Evolutionary conservation across 495 filamentous ascomycete species (phyloP).

Genomic region (Tuber aestivum): DNA sequence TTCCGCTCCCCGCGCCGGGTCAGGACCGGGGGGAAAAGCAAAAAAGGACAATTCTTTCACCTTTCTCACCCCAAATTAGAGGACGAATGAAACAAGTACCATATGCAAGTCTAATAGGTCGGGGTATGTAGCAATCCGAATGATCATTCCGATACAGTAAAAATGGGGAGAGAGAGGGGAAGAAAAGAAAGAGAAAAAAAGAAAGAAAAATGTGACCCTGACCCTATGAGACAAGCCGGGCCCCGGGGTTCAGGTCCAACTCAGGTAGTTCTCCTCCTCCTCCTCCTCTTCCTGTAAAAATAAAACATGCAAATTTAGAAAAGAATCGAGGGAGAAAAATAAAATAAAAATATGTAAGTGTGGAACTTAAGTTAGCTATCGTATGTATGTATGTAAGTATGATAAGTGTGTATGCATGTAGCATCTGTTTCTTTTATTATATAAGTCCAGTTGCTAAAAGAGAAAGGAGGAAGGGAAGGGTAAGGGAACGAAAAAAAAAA

Average conservation of each 20-base stretch:
- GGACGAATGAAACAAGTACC: neutral
- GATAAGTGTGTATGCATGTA: neutral
- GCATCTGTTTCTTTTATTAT: conserved; percentile 4
- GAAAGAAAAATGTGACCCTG: neutral
- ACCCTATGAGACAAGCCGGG: neutral
- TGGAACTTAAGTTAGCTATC: conserved; percentile 1
- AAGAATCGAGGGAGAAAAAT: neutral
- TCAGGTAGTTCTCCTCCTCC: neutral
- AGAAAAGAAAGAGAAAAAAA: neutral
- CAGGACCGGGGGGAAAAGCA: neutral
- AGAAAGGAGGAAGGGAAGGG: neutral
- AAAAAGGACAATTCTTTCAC: neutral
- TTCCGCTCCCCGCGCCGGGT: neutral
- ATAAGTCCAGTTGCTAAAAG: neutral
- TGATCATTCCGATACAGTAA: neutral
- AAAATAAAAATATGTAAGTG: neutral
- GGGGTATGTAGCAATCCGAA: neutral
- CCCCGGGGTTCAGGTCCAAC: neutral
- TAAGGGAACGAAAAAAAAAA: neutral
- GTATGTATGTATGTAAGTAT: neutral
- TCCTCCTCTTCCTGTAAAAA: conserved; percentile 1
- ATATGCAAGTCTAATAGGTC: too few species aligned
- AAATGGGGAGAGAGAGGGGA: neutral
- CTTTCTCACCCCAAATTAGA: neutral
- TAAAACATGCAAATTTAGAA: conserved; percentile 5